Percentiles rank a stretch among this genome's conserved stretches.
Evolutionary conservation across 208 protist genomes (phyloP).

Genomic region (Porcisia hertigi): DNA sequence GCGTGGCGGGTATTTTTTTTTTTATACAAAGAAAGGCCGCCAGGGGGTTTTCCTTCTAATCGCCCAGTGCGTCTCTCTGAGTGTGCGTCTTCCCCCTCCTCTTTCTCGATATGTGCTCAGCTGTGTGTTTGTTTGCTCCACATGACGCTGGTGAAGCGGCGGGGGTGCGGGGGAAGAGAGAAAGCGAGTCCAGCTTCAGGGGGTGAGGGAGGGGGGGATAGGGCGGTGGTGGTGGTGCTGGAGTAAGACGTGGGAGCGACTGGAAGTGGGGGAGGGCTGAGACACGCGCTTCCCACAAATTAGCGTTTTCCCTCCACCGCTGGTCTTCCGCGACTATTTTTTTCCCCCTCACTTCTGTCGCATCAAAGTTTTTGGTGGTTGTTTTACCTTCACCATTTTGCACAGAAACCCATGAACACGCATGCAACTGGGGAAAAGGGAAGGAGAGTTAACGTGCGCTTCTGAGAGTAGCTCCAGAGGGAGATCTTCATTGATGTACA

Average conservation of each 20-base stretch:
- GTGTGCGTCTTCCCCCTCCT: background rate
- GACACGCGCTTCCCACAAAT: no score
- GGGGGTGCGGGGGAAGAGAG: background rate
- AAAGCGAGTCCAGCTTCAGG: background rate
- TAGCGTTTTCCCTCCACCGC: no score
- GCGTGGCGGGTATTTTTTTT: background rate
- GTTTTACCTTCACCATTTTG: background rate
- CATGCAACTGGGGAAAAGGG: background rate
- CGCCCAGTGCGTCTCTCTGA: no score
- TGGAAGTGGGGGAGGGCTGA: background rate
- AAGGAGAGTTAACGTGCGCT: background rate
- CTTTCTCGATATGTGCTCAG: background rate
- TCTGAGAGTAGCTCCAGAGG: background rate
- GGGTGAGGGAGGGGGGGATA: no score
- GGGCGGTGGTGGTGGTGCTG: background rate
- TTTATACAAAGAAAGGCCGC: background rate
- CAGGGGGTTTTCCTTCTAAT: background rate
- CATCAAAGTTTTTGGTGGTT: background rate
- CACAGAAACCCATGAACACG: no score
- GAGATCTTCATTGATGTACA: background rate
- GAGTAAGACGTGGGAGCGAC: conserved; percentile 8
- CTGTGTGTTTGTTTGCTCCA: conserved; percentile 1
- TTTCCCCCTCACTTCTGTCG: no score
- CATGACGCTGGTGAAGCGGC: background rate
- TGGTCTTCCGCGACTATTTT: no score